Conservation (phyloP, 2,329 filamentous ascomycete species). For the Ceratocystis harringtonii region DNA sequence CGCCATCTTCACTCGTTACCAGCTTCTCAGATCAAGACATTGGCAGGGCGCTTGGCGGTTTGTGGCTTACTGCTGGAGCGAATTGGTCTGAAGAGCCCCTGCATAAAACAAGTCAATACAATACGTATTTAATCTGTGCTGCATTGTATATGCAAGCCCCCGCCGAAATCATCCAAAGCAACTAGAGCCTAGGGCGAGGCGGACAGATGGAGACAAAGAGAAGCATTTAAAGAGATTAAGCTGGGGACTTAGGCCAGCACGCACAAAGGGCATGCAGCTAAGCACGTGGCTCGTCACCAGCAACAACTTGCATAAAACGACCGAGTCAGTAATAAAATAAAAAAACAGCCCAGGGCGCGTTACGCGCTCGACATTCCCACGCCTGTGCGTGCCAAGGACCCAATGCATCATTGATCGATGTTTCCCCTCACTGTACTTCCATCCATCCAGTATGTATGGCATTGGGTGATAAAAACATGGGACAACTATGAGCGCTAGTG, state of each 20-base stretch:
- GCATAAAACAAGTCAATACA: not conserved
- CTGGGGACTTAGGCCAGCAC: too few relatives aligned
- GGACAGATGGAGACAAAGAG: not conserved
- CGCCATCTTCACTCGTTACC: not conserved
- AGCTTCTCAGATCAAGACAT: conserved; percentile 1
- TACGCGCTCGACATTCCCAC: not conserved
- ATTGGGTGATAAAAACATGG: too few relatives aligned
- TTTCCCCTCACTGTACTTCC: too few relatives aligned
- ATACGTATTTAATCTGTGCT: not conserved
- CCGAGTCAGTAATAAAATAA: not conserved
- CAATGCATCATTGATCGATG: too few relatives aligned
- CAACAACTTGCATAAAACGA: not conserved
- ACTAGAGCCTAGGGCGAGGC: not conserved
- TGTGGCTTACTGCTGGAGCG: not conserved
- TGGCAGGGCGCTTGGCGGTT: not conserved
- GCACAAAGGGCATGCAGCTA: not conserved
- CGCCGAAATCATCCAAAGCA: not conserved
- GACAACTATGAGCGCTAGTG: not conserved
- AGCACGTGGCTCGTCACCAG: not conserved
- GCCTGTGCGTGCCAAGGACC: not conserved
- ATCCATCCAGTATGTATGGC: too few relatives aligned
- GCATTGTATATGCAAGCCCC: not conserved
- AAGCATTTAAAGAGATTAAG: not conserved
- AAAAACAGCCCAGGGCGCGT: not conserved
- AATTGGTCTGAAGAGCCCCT: not conserved